Conservation (phyloP, 2,329 filamentous ascomycete genomes). For the Emericellopsis cladophorae region DNA sequence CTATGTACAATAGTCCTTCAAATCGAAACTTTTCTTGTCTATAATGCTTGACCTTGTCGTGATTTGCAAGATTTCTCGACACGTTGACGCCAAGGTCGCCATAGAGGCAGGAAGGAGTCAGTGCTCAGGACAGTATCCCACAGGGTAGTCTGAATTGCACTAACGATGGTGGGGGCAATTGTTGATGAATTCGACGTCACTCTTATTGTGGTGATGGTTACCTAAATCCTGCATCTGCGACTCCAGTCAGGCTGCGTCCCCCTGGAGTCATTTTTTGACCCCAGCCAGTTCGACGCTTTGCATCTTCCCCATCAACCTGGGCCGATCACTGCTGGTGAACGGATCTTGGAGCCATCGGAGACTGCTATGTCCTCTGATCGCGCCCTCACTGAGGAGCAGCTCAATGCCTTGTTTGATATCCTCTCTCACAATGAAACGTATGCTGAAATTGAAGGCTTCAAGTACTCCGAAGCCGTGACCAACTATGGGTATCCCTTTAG, state of each 20-base stretch:
- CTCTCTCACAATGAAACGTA: slow-evolving; percentile 48
- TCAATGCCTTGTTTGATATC: slow-evolving; percentile 44
- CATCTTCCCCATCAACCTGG: too few relatives aligned
- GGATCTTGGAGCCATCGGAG: neutral
- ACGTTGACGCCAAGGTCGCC: too few relatives aligned
- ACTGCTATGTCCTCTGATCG: slow-evolving; percentile 1
- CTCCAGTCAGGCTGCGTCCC: neutral
- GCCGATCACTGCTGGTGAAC: neutral
- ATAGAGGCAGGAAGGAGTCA: too few relatives aligned
- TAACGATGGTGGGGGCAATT: too few relatives aligned
- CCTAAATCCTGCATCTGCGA: neutral
- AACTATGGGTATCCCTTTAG: slow-evolving; percentile 60
- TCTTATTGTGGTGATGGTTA: too few relatives aligned
- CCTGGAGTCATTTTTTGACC: too few relatives aligned
- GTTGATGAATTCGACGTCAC: too few relatives aligned
- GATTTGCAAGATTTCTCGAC: too few relatives aligned
- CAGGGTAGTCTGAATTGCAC: too few relatives aligned
- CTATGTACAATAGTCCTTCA: neutral
- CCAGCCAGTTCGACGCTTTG: neutral
- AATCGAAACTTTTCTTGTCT: neutral
- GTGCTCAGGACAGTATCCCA: too few relatives aligned
- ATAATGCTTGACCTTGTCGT: too few relatives aligned
- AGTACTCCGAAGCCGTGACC: slow-evolving; percentile 47
- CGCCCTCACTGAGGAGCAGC: slow-evolving; percentile 23
- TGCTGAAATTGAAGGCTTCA: slow-evolving; percentile 61